Evolutionary conservation across 1,284 basidiomycete species (phyloP), one percentile per base, ranked within the genome.

Genomic region (Ustilago trichophora): DNA sequence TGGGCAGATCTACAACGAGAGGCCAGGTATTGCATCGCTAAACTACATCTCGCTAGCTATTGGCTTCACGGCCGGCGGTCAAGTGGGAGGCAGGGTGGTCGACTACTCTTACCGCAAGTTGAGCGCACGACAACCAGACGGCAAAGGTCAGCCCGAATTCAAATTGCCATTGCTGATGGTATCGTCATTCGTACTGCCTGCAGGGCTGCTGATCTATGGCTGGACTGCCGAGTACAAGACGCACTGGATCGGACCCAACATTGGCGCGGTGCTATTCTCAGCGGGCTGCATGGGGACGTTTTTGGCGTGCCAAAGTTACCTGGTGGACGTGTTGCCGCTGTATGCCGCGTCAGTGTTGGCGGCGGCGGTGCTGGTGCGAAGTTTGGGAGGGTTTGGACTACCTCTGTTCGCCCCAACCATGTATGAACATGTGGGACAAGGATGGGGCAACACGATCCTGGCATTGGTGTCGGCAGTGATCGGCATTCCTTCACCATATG

Each of bases 161-260:
- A 53, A 63, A 52, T 49, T 76, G 22, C 88, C 87, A 0, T 82
- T 86, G 2, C 86, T 91, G 84, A 73, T 90, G 19, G 84, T 87
- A 0, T 87, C 87, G 0, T 85, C 85, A 0, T 57, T 87, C 2
- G 10, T 87, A 2, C 83, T 89, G 6, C 80, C 82, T 0, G 86
- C 85, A 0, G 90, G 89, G 0, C 78, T 90, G 8, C 77, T 91
- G 18, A 80, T 90, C 11, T 81, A 86, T 1, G 89, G 90, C 12
- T 91, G 89, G 89, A 84, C 86, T 0, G 87, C 87, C 5, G 73
- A 88, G 45, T 78, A 84, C 1, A 77, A 82, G 21, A 73, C 86
- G 0, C 87, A 87, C 59, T 91, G 89, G 89, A 87, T 90, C 54
- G 87, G 82, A 0, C 85, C 87, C 88, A 90, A 80, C 56, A 72